These are phyloP conservation scores for Trichoderma polysporum DNA, from an alignment of 2,329 filamentous ascomycete genomes.

Conservation along the genomic window DNA sequence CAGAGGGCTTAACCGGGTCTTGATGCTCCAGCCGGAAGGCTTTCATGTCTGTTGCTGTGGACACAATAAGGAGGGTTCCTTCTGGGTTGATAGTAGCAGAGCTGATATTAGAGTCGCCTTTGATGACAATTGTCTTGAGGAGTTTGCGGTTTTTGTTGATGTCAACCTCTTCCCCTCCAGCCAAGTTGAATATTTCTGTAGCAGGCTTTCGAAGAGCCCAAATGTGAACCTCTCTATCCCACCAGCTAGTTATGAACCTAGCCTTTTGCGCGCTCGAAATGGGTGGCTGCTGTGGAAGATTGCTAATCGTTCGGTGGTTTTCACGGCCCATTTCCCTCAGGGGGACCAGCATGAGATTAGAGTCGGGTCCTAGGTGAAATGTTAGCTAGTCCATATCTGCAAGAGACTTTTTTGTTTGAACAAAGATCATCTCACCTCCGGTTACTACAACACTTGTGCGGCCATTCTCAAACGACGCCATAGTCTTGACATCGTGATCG, in stretches of 20 bases:
- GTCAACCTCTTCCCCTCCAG: constrained; percentile 40
- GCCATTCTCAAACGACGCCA: constrained; percentile 84
- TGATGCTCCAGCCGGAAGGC: constrained; percentile 67
- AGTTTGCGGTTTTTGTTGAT: constrained; percentile 60
- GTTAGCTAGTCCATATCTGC: background rate
- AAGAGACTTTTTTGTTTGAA: background rate
- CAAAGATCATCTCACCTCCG: constrained; percentile 64
- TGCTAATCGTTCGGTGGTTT: constrained; percentile 77
- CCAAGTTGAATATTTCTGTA: constrained; percentile 44
- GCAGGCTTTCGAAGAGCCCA: constrained; percentile 62
- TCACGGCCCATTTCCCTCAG: constrained; percentile 73
- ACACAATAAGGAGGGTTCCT: constrained; percentile 72
- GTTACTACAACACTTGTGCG: constrained; percentile 85
- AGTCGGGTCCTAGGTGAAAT: constrained; percentile 68
- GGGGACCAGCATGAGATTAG: constrained; percentile 77
- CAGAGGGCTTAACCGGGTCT: constrained; percentile 50
- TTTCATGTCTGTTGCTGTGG: constrained; percentile 73
- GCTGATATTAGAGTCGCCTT: constrained; percentile 80
- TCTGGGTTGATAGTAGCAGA: constrained; percentile 69
- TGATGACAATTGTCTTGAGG: constrained; percentile 65
- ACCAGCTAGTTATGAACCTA: constrained; percentile 84
- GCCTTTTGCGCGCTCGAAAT: constrained; percentile 70
- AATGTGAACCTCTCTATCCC: constrained; percentile 82
- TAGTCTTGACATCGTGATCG: constrained; percentile 90
- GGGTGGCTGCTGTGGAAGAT: constrained; percentile 75